These are phyloP conservation scores for Cryptosporidium baileyi DNA, from an alignment of 169 alveolate genomes.

Conservation along the genomic window DNA sequence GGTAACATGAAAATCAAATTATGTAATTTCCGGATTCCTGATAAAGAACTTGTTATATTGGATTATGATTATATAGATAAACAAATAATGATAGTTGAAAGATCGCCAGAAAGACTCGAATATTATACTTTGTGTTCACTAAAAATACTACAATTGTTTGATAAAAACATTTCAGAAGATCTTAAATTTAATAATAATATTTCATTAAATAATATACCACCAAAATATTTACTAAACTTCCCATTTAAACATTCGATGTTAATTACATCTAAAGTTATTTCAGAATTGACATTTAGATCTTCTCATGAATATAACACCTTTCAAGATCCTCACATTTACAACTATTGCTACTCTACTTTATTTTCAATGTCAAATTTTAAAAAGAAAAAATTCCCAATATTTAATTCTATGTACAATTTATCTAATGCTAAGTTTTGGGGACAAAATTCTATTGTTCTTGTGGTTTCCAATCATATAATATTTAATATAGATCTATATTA, in stretches of 20 bases:
- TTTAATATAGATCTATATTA: not conserved
- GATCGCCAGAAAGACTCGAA: constrained; percentile 64
- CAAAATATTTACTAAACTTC: constrained; percentile 19
- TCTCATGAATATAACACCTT: constrained; percentile 13
- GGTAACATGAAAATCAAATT: not conserved
- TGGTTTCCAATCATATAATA: constrained; percentile 39
- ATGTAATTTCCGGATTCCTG: constrained; percentile 22
- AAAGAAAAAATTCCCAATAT: not conserved
- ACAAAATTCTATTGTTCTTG: not conserved
- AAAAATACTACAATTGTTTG: constrained; percentile 1
- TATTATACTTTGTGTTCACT: constrained; percentile 44
- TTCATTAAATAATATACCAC: constrained; percentile 26
- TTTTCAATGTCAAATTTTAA: constrained; percentile 22
- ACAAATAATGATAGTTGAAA: constrained; percentile 18
- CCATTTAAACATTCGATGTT: constrained; percentile 13
- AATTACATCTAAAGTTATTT: not conserved
- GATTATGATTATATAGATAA: constrained; percentile 20
- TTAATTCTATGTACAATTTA: constrained; percentile 20
- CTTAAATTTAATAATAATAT: not conserved
- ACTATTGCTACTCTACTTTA: constrained; percentile 26
- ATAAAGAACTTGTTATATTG: constrained; percentile 39
- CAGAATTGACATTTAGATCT: constrained; percentile 18
- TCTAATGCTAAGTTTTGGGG: constrained; percentile 63
- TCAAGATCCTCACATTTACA: not conserved
- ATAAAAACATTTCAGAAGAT: not conserved